phyloP scores from a whole-genome alignment of 345 rosid genomes.

The Salix arbutifolia region DNA sequence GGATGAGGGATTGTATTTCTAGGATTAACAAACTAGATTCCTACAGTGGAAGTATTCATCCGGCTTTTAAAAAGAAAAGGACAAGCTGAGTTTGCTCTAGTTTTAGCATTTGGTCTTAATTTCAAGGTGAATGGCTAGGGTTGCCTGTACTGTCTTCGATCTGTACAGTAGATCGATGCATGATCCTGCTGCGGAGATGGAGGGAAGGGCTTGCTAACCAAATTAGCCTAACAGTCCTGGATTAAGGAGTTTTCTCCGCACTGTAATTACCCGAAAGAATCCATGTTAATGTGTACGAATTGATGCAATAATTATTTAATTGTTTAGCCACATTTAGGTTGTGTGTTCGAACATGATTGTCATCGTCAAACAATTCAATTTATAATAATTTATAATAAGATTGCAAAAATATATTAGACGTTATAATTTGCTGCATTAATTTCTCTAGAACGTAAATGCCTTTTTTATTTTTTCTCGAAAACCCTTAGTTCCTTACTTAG shows the following conservation, averaged over 20 bases:
- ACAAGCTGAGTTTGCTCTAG: conserved; percentile 17
- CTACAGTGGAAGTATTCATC: conserved; percentile 42
- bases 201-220: not conserved
- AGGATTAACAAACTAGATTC: conserved; percentile 49
- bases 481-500: too few species aligned
- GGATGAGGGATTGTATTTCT: conserved; percentile 54
- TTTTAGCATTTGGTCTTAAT: not conserved
- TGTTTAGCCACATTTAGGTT: not conserved
- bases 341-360: not conserved
- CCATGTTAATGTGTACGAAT: not conserved
- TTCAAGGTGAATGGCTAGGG: not conserved
- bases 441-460: too few species aligned
- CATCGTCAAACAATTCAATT: not conserved
- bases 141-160: not conserved
- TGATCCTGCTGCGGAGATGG: not conserved
- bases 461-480: too few species aligned
- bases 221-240: not conserved
- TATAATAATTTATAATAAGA: too few species aligned
- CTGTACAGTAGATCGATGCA: conserved; percentile 6
- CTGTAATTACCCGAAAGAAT: conserved; percentile 12
- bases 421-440: too few species aligned
- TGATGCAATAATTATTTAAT: not conserved
- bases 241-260: conserved; percentile 1
- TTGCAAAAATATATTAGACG: too few species aligned
- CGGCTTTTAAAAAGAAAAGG: conserved; percentile 39